A percentile compares a stretch with the other conserved stretches of the same genome.
Conservation (phyloP, 2,329 filamentous ascomycete species). For the Cercospora sojina region DNA sequence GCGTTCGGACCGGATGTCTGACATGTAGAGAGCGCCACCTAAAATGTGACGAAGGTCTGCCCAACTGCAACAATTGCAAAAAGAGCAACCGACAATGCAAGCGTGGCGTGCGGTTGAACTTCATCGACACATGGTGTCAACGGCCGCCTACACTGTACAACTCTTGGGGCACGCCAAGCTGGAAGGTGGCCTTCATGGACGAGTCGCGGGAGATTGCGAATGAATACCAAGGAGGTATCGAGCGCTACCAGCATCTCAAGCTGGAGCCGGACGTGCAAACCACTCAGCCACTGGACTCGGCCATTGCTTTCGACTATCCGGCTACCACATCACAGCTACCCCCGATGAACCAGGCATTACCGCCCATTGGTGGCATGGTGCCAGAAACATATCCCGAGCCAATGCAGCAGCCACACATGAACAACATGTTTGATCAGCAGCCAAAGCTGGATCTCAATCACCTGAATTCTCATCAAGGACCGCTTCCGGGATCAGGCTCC, state of each 20-base stretch:
- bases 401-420: slow-evolving; percentile 34
- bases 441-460: slow-evolving; percentile 35
- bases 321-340: slow-evolving; percentile 14
- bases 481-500: slow-evolving; percentile 26
- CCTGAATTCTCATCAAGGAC: slow-evolving; percentile 26
- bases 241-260: slow-evolving; percentile 61
- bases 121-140: slow-evolving; percentile 78
- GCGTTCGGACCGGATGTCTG: slow-evolving; percentile 85
- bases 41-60: slow-evolving; percentile 79
- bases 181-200: slow-evolving; percentile 76
- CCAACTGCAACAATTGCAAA: slow-evolving; percentile 72
- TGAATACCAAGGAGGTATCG: slow-evolving; percentile 78
- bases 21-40: slow-evolving; percentile 87
- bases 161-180: slow-evolving; percentile 59
- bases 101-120: slow-evolving; percentile 83
- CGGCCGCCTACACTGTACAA: slow-evolving; percentile 59
- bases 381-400: slow-evolving; percentile 48
- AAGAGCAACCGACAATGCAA: slow-evolving; percentile 86
- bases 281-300: slow-evolving; percentile 33
- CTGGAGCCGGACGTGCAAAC: slow-evolving; percentile 13
- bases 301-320: slow-evolving; percentile 29
- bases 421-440: slow-evolving; percentile 42
- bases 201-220: slow-evolving; percentile 88
- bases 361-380: slow-evolving; percentile 52
- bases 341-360: slow-evolving; percentile 50